Percentiles rank a stretch among this genome's conserved stretches.
Evolutionary conservation across 495 filamentous ascomycete species (phyloP).

Genomic region (Pyronema omphalodes): DNA sequence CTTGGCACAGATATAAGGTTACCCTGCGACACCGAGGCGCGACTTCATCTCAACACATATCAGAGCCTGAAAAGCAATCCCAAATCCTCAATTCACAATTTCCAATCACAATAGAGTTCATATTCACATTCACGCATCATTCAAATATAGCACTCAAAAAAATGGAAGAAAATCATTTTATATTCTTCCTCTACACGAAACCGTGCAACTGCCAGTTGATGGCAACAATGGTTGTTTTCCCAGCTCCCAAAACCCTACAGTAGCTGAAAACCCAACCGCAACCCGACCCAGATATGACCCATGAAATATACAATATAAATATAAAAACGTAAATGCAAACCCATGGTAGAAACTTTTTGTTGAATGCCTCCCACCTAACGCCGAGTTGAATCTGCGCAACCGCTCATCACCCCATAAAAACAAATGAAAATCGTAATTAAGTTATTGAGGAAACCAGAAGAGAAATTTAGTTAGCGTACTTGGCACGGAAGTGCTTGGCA

Average conservation of each 20-base stretch:
- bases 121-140: conserved; percentile 6
- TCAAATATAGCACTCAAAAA: not conserved
- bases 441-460: conserved; percentile 30
- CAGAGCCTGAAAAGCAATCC: too few relatives aligned
- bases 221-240: not conserved
- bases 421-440: conserved; percentile 30
- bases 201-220: not conserved
- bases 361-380: conserved; percentile 21
- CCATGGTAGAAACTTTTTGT: not conserved
- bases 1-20: too few relatives aligned
- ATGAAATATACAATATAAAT: not conserved
- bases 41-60: too few relatives aligned
- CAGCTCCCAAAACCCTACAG: not conserved
- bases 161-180: not conserved
- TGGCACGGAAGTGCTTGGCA: conserved; percentile 83
- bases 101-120: too few relatives aligned
- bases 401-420: not conserved
- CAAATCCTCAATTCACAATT: too few relatives aligned
- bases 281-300: not conserved
- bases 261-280: not conserved
- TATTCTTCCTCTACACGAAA: not conserved
- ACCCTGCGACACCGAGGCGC: too few relatives aligned
- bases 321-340: not conserved
- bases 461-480: conserved; percentile 42
- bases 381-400: conserved; percentile 43